phyloP scores from a whole-genome alignment of 2,329 filamentous ascomycete species.

The Nemania sp. region DNA sequence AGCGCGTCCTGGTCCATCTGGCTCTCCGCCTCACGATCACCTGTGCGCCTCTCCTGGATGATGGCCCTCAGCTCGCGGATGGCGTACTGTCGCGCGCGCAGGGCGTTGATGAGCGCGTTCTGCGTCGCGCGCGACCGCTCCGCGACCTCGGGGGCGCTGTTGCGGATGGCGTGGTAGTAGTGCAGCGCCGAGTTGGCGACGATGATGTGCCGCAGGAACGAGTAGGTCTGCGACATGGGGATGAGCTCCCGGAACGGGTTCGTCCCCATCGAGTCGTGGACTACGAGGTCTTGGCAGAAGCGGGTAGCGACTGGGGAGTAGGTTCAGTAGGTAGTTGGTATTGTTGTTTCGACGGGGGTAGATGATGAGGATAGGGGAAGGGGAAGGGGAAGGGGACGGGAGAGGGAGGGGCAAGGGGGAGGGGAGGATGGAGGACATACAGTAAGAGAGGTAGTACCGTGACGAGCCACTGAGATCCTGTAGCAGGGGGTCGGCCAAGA shows the following conservation, averaged over 20 bases:
- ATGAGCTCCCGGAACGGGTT: constrained; percentile 64
- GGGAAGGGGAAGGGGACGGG: too few species aligned
- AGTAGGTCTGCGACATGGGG: constrained; percentile 59
- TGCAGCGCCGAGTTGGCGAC: constrained; percentile 63
- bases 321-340: too few species aligned
- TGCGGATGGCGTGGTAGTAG: constrained; percentile 59
- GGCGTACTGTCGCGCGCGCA: constrained; percentile 61
- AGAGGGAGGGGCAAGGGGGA: too few species aligned
- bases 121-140: constrained; percentile 37
- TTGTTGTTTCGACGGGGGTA: neutral
- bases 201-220: constrained; percentile 62
- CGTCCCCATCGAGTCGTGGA: constrained; percentile 58
- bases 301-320: constrained; percentile 44
- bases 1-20: constrained; percentile 60
- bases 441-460: constrained; percentile 63
- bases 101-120: constrained; percentile 59
- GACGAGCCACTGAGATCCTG: constrained; percentile 63
- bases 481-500: constrained; percentile 66
- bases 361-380: too few species aligned
- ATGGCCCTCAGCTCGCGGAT: constrained; percentile 58
- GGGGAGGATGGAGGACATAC: constrained; percentile 54
- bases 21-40: constrained; percentile 43
- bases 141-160: constrained; percentile 46
- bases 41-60: constrained; percentile 48
- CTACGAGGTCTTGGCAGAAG: constrained; percentile 66